Base-by-base conservation (phyloP, 176 grass and related monocot genomes). In the Oryza meridionalis region DNA sequence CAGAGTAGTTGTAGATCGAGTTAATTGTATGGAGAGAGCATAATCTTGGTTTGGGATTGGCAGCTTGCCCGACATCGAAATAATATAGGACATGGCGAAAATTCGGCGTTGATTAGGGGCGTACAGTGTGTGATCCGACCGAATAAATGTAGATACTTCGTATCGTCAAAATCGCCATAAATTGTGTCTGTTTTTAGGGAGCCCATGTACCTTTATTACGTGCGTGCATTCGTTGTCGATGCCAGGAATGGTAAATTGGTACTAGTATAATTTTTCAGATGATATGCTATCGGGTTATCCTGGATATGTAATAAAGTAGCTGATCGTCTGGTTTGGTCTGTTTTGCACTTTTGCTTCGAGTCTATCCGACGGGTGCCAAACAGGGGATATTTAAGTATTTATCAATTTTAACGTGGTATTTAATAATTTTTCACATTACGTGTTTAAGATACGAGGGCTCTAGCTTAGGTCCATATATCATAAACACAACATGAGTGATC, bases 81-180 rank as follows among this genome's bases (percentile, higher is more conserved):
- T 74, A 66, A 75, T 71, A 47, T 4, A 7, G 16, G 62, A 63
- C 61, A 84, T 88, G 50, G 49, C 76, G 38, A n/a, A 21, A 11
- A 25, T 75, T 88, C 62, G 17, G 44, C 33, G 24, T 59, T 65
- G 75, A 85, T 78, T 78, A 11, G 7, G 38, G 38, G 40, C 33
- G 44, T 21, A 19, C 25, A 35, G 4, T 22, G 31, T 49, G 31
- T 35, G 15, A 69, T 82, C 27, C 3, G 63, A 31, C 47, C 43
- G 25, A 29, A 50, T 29, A 10, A 50, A 51, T 19, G 45, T 47
- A 15, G 13, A 73, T 73, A 16, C 12, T 73, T 11, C n/a, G 4
- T 15, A 29, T 46, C 53, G 19, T 58, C 53, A 9, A 19, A 49
- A 58, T 58, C 53, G 19, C 53, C 76, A 46, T 78, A 29, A 31